Evolutionary conservation across 140 eudicot species (phyloP), one percentile per base, ranked within the genome.

Genomic region (Flaveria floridana): DNA sequence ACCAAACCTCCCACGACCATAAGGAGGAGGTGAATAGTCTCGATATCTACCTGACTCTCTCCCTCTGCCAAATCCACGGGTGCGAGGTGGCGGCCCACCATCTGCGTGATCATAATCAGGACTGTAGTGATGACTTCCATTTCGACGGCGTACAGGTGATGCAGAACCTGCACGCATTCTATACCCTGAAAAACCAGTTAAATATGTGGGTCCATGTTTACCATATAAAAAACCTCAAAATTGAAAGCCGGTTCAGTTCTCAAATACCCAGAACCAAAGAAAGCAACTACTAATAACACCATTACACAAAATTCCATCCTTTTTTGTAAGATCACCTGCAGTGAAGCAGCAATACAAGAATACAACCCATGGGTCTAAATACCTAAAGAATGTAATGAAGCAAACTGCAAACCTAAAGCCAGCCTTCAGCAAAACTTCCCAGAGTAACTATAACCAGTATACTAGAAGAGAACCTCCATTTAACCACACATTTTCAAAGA

Each of bases 121-220:
- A 86, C 92, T 92, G 79, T 84, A 87, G 70, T 85, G 88, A 46
- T 76, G 95, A 67, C 83, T 85, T 61, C 85, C 80, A 55, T 86
- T 86, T 76, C 95, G 81, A 79, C 86, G 97, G 25, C 92, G 92
- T 71, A 72, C 90, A 76, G 98, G 98, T 77, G 97, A 89, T 3
- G 73, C 84, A 80, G 96, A 89, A 82, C 88, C 89, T 84, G 96
- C 89, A 82, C 86, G 92, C 83, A 79, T 64, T 92, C 96, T 87
- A 85, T 87, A 89, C 75, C 98, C 98, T 92, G 98, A 82, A 88
- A 91, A 89, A 76, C 91, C 89, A 84, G 73, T 70, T 53, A 74
- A 83, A 75, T 65, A 37, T 16, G 64, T 55, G 68, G 30, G 65
- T 68, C 82, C 76, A 28, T 68, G 77, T 70, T 72, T 65, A 78